Evolutionary conservation across 495 filamentous ascomycete genomes (phyloP).

Genomic region (Penicillium robsamsonii): DNA sequence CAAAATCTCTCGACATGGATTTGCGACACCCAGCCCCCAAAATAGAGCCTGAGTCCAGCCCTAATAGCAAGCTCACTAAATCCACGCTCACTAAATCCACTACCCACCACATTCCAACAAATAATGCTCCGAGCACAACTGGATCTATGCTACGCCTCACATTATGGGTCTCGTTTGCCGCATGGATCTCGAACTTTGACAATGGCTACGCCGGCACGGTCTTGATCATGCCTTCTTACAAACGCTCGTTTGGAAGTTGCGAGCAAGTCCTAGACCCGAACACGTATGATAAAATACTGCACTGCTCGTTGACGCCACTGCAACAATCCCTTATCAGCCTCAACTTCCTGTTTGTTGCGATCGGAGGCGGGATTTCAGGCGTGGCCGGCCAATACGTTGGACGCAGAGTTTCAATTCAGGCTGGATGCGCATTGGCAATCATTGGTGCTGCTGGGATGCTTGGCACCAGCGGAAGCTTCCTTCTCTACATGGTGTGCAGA

Average conservation of each 20-base stretch:
- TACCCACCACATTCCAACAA: background rate
- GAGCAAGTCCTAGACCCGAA: constrained; percentile 15
- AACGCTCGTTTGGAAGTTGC: constrained; percentile 26
- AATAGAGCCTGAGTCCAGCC: background rate
- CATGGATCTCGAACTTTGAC: constrained; percentile 31
- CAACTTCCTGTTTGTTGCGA: constrained; percentile 27
- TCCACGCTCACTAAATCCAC: background rate
- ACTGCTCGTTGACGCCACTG: constrained; percentile 24
- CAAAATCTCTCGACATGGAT: background rate
- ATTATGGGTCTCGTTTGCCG: constrained; percentile 26
- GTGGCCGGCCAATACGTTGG: constrained; percentile 23
- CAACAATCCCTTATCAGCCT: constrained; percentile 34
- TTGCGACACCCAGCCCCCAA: background rate
- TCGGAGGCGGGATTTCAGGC: constrained; percentile 27
- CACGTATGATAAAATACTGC: constrained; percentile 6
- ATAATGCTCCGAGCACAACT: constrained; percentile 10
- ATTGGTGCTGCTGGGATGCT: constrained; percentile 29
- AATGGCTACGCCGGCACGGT: constrained; percentile 27
- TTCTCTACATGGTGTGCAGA: constrained; percentile 32
- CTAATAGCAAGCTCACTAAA: background rate
- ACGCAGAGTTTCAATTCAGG: constrained; percentile 23
- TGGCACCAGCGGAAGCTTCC: constrained; percentile 27
- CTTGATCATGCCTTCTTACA: constrained; percentile 31
- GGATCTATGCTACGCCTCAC: constrained; percentile 26
- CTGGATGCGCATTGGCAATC: constrained; percentile 21